Base-by-base conservation (phyloP, 108 stramenopile genomes). In the Skeletonema costatum region DNA sequence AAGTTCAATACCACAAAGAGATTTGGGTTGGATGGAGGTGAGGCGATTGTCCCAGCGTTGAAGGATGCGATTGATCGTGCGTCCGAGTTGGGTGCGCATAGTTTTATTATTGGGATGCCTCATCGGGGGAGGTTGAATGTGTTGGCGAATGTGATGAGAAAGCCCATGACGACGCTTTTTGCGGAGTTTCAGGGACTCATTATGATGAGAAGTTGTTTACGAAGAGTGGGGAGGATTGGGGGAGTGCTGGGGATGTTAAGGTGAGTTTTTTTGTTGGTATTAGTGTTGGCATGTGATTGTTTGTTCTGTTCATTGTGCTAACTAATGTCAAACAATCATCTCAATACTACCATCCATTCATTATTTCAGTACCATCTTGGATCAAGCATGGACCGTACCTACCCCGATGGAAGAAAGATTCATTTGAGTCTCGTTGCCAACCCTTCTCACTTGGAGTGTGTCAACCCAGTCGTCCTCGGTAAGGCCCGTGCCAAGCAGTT, bases 1-100 rank as follows among this genome's bases (percentile, higher is more conserved):
- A 99, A 99, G 82, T 99, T 97, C 87, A 99, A 98, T 83, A 99
- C 98, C 56, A 97, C 98, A 68, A 99, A 99, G 78, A 92, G 99
- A 58, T 99, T 99, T 86, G 98, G 98, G 31, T 82, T 99, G 64
- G 98, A 98, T 87, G 97, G 96, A 12, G 97, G 97, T 32, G 99
- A 99, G 88, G 87, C 97, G 30, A 90, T 98, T 69, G 94, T 99
- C 14, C 97, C 98, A 32, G 99, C 94, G 31, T 70, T 98, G 51
- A 98, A 98, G 93, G 89, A 87, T 74, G 97, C 96, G 66, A 94
- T 99, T 75, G 98, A 99, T 77, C 86, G 94, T 29, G 98, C 97
- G n/a, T 82, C 85, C 48, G 96, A 97, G 73, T 76, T 98, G 44
- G 99, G 99, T 32, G 96, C 98, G 42, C 92, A 97, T 75, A 89